phyloP scores from a whole-genome alignment of 805 yeast genomes.

The fission yeast (Schizosaccharomyces pombe) region ASM294v3 CU329670.1:3943501-3944000 shows the following conservation, averaged over 20 bases:
- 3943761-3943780: slow-evolving; percentile 31
- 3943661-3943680: not conserved
- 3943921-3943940: slow-evolving; percentile 58
- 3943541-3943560: not conserved
- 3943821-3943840: slow-evolving; percentile 37
- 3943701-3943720: slow-evolving; percentile 48
- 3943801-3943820: slow-evolving; percentile 17
- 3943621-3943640: not conserved
- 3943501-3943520: not conserved
- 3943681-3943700: slow-evolving; percentile 20
- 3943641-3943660: not conserved
- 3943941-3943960: slow-evolving; percentile 33
- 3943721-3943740: slow-evolving; percentile 66
- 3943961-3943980: slow-evolving; percentile 25
- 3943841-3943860: slow-evolving; percentile 55
- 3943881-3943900: slow-evolving; percentile 61
- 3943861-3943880: slow-evolving; percentile 66
- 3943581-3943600: not conserved
- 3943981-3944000: slow-evolving; percentile 25
- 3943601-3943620: not conserved
- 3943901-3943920: slow-evolving; percentile 66
- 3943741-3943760: slow-evolving; percentile 56
- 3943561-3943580: not conserved
- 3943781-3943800: slow-evolving; percentile 9
- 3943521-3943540: not conserved